Percentiles rank a stretch among this genome's conserved stretches.
Evolutionary conservation across 2,329 filamentous ascomycete species (phyloP).

Genomic region (Penicillium sp.): DNA sequence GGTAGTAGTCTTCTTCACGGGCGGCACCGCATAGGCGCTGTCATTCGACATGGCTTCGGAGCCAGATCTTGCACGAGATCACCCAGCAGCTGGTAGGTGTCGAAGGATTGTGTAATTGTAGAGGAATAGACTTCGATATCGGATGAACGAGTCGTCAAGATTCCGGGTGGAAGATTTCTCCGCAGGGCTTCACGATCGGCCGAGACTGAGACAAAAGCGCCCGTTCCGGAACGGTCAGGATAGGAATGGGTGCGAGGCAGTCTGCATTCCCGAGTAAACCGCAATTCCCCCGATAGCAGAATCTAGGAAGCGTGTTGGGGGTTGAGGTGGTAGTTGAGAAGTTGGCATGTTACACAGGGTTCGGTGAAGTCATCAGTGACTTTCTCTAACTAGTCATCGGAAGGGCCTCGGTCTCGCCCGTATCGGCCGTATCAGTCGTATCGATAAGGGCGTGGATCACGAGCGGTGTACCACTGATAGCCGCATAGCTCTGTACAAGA

Average conservation of each 20-base stretch:
- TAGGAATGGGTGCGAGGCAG: conserved; percentile 3
- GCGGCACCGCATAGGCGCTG: conserved; percentile 36
- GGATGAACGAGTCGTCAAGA: conserved; percentile 11
- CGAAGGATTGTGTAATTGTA: neutral
- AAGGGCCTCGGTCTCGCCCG: conserved; percentile 24
- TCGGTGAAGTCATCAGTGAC: conserved; percentile 26
- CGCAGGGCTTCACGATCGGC: conserved; percentile 14
- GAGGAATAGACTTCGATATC: conserved; percentile 16
- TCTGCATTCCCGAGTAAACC: conserved; percentile 3
- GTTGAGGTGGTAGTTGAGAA: neutral
- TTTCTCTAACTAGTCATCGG: neutral
- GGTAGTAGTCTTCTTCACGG: conserved; percentile 39
- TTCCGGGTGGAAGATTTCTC: conserved; percentile 12
- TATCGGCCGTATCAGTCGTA: conserved; percentile 4
- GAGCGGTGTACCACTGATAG: neutral
- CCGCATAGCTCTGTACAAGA: neutral
- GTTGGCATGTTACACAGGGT: neutral
- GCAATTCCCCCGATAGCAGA: neutral
- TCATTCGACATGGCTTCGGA: conserved; percentile 40
- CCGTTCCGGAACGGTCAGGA: conserved; percentile 5
- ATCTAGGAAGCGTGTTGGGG: neutral
- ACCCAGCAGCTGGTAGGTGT: neutral
- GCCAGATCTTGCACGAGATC: conserved; percentile 15
- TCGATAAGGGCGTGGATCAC: conserved; percentile 7
- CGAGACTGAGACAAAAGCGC: conserved; percentile 15